Evolutionary conservation across 2,329 filamentous ascomycete genomes (phyloP).

Genomic region (Claviceps africana): DNA sequence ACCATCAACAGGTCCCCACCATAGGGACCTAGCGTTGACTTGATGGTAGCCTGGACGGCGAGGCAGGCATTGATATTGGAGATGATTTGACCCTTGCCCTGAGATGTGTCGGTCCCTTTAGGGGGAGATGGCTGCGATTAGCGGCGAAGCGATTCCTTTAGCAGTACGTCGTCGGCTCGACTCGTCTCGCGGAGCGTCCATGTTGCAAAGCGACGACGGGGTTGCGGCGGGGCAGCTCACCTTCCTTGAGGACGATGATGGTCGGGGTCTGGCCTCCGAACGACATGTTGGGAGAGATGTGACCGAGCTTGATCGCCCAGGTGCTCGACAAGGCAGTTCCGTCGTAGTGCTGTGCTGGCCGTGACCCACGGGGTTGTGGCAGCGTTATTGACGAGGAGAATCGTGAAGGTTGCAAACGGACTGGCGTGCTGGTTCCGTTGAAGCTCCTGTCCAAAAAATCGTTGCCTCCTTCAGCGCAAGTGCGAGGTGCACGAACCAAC

Average conservation of each 20-base stretch:
- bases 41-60: slow-evolving; percentile 89
- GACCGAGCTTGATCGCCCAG: slow-evolving; percentile 3
- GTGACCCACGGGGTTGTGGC: background rate
- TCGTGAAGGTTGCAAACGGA: slow-evolving; percentile 1
- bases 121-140: background rate
- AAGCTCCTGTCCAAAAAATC: slow-evolving; percentile 6
- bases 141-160: background rate
- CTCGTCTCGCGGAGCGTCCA: background rate
- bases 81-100: slow-evolving; percentile 90
- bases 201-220: slow-evolving; percentile 7
- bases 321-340: slow-evolving; percentile 6
- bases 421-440: background rate
- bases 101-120: slow-evolving; percentile 86
- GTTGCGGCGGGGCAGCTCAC: slow-evolving; percentile 37
- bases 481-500: slow-evolving; percentile 1
- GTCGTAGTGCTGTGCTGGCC: slow-evolving; percentile 1
- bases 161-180: background rate
- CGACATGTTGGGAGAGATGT: slow-evolving; percentile 50
- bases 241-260: slow-evolving; percentile 95
- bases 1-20: slow-evolving; percentile 93
- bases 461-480: slow-evolving; percentile 1
- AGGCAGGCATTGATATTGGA: slow-evolving; percentile 98
- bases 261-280: slow-evolving; percentile 96
- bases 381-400: background rate
- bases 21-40: slow-evolving; percentile 89